phyloP scores from a whole-genome alignment of 2,329 filamentous ascomycete genomes.

The Penicillium hesseltinei region DNA sequence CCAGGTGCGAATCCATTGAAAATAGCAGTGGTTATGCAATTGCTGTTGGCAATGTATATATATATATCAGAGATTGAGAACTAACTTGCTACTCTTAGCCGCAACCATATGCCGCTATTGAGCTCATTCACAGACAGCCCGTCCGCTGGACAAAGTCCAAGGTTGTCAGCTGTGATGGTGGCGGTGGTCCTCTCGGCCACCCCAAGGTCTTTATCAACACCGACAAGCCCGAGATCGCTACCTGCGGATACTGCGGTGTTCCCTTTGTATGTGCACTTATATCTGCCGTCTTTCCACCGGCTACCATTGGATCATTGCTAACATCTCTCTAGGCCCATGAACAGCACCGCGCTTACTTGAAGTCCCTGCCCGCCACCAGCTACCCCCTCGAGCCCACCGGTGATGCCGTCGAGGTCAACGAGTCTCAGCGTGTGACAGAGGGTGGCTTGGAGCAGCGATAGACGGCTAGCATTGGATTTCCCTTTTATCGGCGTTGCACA shows the following conservation, averaged over 20 bases:
- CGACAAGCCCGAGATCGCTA: constrained; percentile 91
- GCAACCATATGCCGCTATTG: constrained; percentile 83
- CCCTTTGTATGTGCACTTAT: constrained; percentile 70
- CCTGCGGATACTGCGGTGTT: constrained; percentile 87
- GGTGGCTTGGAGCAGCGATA: constrained; percentile 62
- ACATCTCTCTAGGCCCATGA: constrained; percentile 71
- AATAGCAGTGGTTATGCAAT: background rate
- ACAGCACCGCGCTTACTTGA: constrained; percentile 78
- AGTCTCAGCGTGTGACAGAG: constrained; percentile 59
- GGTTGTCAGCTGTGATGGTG: constrained; percentile 84
- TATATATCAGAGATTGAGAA: background rate
- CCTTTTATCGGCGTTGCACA: constrained; percentile 40
- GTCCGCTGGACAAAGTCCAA: constrained; percentile 86
- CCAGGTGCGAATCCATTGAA: constrained; percentile 64
- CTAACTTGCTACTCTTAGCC: constrained; percentile 58
- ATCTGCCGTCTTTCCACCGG: background rate
- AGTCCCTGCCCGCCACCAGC: constrained; percentile 75
- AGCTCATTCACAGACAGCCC: constrained; percentile 92
- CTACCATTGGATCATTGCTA: background rate
- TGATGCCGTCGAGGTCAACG: constrained; percentile 58
- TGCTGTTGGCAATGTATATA: background rate
- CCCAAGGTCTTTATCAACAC: constrained; percentile 96
- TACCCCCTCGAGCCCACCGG: constrained; percentile 72
- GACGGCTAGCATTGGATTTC: constrained; percentile 28
- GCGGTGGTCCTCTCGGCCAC: constrained; percentile 85